Percentiles rank a stretch among this genome's conserved stretches.
Conservation (phyloP, 768 basidiomycete species). For the Royoungia palumana region DNA sequence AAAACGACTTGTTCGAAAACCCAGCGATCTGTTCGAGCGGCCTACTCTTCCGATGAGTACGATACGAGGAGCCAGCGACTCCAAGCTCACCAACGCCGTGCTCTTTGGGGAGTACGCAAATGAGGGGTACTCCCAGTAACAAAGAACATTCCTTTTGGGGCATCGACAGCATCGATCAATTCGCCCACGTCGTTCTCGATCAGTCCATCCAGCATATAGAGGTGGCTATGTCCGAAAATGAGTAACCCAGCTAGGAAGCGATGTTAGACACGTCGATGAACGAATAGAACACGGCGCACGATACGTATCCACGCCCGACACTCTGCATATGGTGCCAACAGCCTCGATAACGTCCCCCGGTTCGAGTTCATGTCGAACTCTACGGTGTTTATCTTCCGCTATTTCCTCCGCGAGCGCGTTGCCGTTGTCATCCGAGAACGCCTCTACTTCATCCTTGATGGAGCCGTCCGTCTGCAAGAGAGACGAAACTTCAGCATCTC, state of each 20-base stretch:
- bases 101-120: slow-evolving; percentile 73
- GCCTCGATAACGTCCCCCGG: slow-evolving; percentile 89
- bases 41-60: slow-evolving; percentile 42
- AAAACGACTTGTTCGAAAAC: slow-evolving; percentile 77
- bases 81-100: slow-evolving; percentile 69
- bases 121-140: slow-evolving; percentile 84
- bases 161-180: slow-evolving; percentile 83
- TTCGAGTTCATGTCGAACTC: slow-evolving; percentile 83
- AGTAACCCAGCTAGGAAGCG: slow-evolving; percentile 64
- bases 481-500: slow-evolving; percentile 43
- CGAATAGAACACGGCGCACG: slow-evolving; percentile 47
- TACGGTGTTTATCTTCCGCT: slow-evolving; percentile 82
- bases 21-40: slow-evolving; percentile 72
- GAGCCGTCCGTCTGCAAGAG: slow-evolving; percentile 32
- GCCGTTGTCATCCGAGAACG: slow-evolving; percentile 14
- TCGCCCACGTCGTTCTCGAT: slow-evolving; percentile 86
- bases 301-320: slow-evolving; percentile 88
- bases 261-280: not conserved
- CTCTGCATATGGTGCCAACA: slow-evolving; percentile 79
- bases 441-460: slow-evolving; percentile 15
- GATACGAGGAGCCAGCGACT: not conserved
- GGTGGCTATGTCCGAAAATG: slow-evolving; percentile 78
- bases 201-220: slow-evolving; percentile 89
- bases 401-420: slow-evolving; percentile 70
- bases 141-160: slow-evolving; percentile 75